phyloP scores from a whole-genome alignment of 257 asterid species.

The Solanum corneliomulleri region DNA sequence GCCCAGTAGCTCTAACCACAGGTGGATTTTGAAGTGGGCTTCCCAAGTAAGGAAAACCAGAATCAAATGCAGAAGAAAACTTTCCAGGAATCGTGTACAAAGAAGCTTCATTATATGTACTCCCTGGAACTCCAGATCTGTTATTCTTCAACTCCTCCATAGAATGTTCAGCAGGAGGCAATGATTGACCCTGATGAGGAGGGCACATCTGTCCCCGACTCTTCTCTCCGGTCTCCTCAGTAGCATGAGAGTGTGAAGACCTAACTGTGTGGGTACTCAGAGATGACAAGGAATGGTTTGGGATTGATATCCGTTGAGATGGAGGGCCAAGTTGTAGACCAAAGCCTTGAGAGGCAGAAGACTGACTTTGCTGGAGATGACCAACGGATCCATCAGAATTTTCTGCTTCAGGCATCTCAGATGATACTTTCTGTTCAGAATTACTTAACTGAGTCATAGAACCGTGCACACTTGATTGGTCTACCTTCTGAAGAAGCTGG shows the following conservation, averaged over 20 bases:
- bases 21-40: conserved; percentile 44
- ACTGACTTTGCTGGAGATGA: conserved; percentile 42
- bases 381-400: conserved; percentile 39
- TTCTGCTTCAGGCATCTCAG: conserved; percentile 41
- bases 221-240: conserved; percentile 31
- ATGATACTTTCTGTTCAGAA: conserved; percentile 25
- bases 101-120: conserved; percentile 21
- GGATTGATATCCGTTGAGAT: conserved; percentile 36
- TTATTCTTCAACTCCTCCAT: conserved; percentile 23
- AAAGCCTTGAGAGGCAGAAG: conserved; percentile 66
- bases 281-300: conserved; percentile 32
- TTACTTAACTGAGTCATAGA: conserved; percentile 16
- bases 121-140: conserved; percentile 29
- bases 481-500: conserved; percentile 88
- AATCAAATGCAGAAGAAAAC: conserved; percentile 17
- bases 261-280: conserved; percentile 22
- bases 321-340: conserved; percentile 93
- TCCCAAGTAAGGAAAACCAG: conserved; percentile 33
- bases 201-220: conserved; percentile 10
- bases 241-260: conserved; percentile 22
- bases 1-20: conserved; percentile 27
- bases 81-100: conserved; percentile 29
- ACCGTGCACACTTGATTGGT: conserved; percentile 51
- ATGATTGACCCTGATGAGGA: conserved; percentile 25
- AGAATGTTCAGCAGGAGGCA: conserved; percentile 33